phyloP scores from a whole-genome alignment of 371 early-diverging fungal species.

The Basidiobolus meristosporus region DNA sequence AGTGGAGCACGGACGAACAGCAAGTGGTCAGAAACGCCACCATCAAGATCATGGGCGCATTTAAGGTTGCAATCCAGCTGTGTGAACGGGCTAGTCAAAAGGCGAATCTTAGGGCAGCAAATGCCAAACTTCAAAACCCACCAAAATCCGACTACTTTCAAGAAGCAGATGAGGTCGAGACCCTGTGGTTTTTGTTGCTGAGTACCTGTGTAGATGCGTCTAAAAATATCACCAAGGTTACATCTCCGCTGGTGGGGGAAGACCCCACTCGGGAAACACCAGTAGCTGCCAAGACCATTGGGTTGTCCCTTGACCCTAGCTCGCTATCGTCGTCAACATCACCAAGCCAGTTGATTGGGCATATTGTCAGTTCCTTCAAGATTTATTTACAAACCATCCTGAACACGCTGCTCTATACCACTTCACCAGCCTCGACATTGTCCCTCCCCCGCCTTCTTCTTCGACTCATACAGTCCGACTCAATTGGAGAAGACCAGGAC shows the following conservation, averaged over 20 bases:
- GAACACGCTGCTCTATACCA: constrained; percentile 32
- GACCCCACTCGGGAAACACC: constrained; percentile 1
- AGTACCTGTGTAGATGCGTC: constrained; percentile 18
- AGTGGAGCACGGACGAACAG: neutral
- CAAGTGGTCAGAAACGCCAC: neutral
- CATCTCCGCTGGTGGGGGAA: constrained; percentile 1
- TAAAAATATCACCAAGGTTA: constrained; percentile 2
- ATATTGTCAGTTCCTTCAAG: constrained; percentile 28
- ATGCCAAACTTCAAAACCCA: constrained; percentile 3
- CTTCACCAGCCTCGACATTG: constrained; percentile 33
- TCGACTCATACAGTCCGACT: constrained; percentile 28
- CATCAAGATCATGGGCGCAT: neutral
- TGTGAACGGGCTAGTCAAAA: constrained; percentile 24
- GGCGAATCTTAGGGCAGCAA: constrained; percentile 4
- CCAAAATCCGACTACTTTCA: constrained; percentile 3
- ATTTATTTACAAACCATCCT: constrained; percentile 39
- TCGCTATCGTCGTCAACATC: constrained; percentile 1
- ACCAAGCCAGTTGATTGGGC: constrained; percentile 11
- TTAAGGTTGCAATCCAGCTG: constrained; percentile 28
- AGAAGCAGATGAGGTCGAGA: constrained; percentile 16
- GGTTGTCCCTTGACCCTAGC: too few species aligned
- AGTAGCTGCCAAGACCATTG: neutral
- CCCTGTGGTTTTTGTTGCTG: constrained; percentile 41
- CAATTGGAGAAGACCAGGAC: constrained; percentile 6
- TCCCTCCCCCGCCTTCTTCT: constrained; percentile 37